phyloP scores from a whole-genome alignment of 2,329 filamentous ascomycete species.

The Penicillium sclerotiorum region DNA sequence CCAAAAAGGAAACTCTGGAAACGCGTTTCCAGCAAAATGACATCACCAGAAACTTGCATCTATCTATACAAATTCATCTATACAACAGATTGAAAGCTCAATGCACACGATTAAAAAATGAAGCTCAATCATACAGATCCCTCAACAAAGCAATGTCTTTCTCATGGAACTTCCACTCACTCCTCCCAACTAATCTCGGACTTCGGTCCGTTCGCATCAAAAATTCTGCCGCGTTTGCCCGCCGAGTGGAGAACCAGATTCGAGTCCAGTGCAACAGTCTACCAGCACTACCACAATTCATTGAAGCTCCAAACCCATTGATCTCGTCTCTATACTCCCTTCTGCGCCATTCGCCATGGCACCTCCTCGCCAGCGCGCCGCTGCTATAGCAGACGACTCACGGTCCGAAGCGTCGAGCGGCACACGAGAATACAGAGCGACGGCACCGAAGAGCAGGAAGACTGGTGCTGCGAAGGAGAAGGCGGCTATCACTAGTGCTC shows the following conservation, averaged over 20 bases:
- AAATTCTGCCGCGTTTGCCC: slow-evolving; percentile 39
- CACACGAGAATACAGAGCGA: slow-evolving; percentile 39
- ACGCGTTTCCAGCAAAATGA: not conserved
- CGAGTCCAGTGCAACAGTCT: slow-evolving; percentile 16
- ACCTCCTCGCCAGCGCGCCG: slow-evolving; percentile 48
- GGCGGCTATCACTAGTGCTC: slow-evolving; percentile 34
- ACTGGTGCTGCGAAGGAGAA: slow-evolving; percentile 30
- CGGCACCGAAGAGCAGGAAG: slow-evolving; percentile 37
- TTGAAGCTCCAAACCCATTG: slow-evolving; percentile 2
- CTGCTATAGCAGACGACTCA: slow-evolving; percentile 47
- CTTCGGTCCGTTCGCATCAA: slow-evolving; percentile 12
- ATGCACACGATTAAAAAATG: not conserved
- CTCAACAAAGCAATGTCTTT: not conserved
- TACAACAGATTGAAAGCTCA: too few relatives aligned
- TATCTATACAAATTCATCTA: not conserved
- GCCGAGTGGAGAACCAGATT: slow-evolving; percentile 26
- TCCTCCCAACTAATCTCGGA: slow-evolving; percentile 13
- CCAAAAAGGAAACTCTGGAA: not conserved
- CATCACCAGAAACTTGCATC: not conserved
- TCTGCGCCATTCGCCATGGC: slow-evolving; percentile 38
- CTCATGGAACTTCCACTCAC: not conserved
- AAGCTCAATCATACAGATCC: not conserved
- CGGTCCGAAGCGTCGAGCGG: slow-evolving; percentile 52
- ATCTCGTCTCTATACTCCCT: not conserved
- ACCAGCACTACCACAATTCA: too few relatives aligned